Evolutionary conservation across 805 yeast species (phyloP).

Genomic region (Kluyveromyces lactis): DNA sequence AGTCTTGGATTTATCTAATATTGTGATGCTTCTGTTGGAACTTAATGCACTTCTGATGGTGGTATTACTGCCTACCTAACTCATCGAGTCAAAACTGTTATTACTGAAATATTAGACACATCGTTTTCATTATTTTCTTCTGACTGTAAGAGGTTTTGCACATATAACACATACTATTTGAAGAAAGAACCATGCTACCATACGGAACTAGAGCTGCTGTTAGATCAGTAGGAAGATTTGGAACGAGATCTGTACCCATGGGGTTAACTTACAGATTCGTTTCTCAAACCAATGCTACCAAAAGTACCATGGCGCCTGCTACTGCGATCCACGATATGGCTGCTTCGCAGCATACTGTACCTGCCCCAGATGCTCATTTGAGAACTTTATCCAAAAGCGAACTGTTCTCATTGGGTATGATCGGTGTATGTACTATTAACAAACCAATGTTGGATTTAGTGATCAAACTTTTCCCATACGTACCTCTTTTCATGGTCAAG

Average conservation of each 20-base stretch:
- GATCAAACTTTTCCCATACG: slow-evolving; percentile 60
- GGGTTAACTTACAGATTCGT: slow-evolving; percentile 7
- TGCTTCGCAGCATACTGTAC: background rate
- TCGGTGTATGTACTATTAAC: slow-evolving; percentile 62
- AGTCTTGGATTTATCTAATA: background rate
- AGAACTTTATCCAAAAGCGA: slow-evolving; percentile 46
- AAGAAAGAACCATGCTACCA: background rate
- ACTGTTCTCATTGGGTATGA: slow-evolving; percentile 54
- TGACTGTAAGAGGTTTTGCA: too few species aligned
- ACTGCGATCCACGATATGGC: slow-evolving; percentile 5
- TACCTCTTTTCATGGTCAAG: slow-evolving; percentile 66
- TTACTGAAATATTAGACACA: too few species aligned
- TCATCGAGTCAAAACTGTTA: too few species aligned
- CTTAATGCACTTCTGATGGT: too few species aligned
- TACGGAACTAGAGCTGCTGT: background rate
- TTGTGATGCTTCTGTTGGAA: too few species aligned
- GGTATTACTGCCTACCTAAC: too few species aligned
- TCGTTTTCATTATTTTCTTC: too few species aligned
- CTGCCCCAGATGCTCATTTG: slow-evolving; percentile 32
- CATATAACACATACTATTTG: too few species aligned
- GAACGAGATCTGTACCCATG: background rate
- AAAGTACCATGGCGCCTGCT: slow-evolving; percentile 9
- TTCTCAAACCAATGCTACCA: slow-evolving; percentile 11
- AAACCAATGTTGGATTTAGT: slow-evolving; percentile 53
- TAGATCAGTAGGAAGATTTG: background rate